Evolutionary conservation across 2,329 filamentous ascomycete species (phyloP), one percentile per base, ranked within the genome.

Genomic region (Penicillium sp.): DNA sequence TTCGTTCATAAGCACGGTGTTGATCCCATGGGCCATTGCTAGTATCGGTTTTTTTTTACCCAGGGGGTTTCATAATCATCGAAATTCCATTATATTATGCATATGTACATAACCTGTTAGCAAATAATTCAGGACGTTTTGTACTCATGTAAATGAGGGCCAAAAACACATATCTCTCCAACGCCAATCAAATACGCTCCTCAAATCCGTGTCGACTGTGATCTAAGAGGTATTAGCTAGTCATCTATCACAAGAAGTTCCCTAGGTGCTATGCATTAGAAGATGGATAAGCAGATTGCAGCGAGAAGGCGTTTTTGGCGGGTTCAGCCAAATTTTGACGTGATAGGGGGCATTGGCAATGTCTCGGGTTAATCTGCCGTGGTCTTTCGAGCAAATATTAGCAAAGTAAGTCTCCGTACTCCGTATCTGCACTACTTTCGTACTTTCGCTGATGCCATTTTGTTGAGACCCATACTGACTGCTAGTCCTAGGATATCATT

Each of bases 1-100:
- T 17, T 48, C 45, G 19, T 48, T 48, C 45, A 48, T 48, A 8
- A 48, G 45, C 13, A 48, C 45, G 29, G 45, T 48, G 29, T 48
- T 48, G 12, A 48, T 48, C 10, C 45, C 45, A 48, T 48, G 45
- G 31, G 13, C 45, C 45, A 49, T 49, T 38, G 45, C 31, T 17
- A 49, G 31, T 9, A 23, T 6, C 3, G 45, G 45, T 8, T 12
- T 49, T 8, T 12, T 49, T 9, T n/a, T 21, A 19, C 33, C 45
- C 8, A 12, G 8, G n/a, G 36, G 35, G 7, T 39, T 21, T 21
- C 19, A 2, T 41, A 41, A 39, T 13, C 17, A 44, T 5, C 9
- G n/a, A 29, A 44, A 29, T 17, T 7, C n/a, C 6, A n/a, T 23
- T 3, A 27, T 27, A 27, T 4, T 25, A 25, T n/a, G 42, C 9